Percentiles rank a stretch among this genome's conserved stretches.
Conservation (phyloP, 2,329 filamentous ascomycete species). For the Colletotrichum lindemuthianum region DNA sequence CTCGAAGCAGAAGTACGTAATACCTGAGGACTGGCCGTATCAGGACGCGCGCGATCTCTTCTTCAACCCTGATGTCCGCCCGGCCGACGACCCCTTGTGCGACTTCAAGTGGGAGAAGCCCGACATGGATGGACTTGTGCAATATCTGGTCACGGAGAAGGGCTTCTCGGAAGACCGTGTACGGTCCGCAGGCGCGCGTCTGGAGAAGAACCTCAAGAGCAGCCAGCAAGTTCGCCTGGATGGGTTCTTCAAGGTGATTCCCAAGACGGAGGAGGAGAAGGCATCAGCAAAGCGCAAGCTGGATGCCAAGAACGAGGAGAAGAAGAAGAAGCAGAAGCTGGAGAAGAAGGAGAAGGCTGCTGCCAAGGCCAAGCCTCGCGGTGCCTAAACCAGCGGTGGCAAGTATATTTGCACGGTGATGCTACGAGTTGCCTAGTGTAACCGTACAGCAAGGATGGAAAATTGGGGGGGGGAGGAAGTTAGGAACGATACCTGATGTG, state of each 20-base stretch:
- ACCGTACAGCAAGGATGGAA: too few relatives aligned
- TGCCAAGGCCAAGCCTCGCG: constrained; percentile 86
- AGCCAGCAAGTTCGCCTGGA: constrained; percentile 92
- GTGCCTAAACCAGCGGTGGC: constrained; percentile 47
- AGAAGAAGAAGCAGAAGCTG: constrained; percentile 94
- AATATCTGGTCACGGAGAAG: constrained; percentile 93
- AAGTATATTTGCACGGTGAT: not conserved
- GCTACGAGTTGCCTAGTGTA: not conserved
- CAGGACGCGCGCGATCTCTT: constrained; percentile 92
- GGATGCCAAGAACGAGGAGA: constrained; percentile 89
- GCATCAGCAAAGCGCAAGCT: constrained; percentile 89
- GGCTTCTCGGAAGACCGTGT: constrained; percentile 97
- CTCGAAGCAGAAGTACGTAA: constrained; percentile 79
- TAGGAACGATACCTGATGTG: too few relatives aligned
- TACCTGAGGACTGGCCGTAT: constrained; percentile 98
- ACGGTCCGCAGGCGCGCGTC: constrained; percentile 76
- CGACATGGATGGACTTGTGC: constrained; percentile 87
- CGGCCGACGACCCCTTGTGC: constrained; percentile 85
- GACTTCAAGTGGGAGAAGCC: constrained; percentile 99
- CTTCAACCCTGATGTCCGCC: constrained; percentile 87
- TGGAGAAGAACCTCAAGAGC: constrained; percentile 91
- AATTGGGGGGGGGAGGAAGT: too few relatives aligned
- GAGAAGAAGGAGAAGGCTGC: constrained; percentile 96
- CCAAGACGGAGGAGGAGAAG: constrained; percentile 88
- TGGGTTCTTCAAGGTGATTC: constrained; percentile 95